A percentile compares a stretch with the other conserved stretches of the same genome.
Evolutionary conservation across 352 stramenopile species (phyloP).

Genomic region (Phytopythium oedochilum): DNA sequence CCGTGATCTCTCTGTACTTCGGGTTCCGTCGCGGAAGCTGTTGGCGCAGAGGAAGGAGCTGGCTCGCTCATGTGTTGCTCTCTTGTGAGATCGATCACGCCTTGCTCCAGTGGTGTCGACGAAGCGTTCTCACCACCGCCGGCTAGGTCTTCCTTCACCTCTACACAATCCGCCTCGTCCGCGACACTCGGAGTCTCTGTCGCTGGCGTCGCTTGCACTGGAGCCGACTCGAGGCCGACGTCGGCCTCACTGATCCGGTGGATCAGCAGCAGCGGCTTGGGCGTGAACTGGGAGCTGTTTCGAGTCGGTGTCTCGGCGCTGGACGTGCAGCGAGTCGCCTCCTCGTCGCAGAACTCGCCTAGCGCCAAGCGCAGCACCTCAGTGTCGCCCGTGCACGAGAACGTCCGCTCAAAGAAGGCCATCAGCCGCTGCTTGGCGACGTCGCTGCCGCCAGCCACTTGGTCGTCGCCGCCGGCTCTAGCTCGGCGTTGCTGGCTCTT

Average conservation of each 20-base stretch:
- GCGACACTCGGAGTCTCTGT: not conserved
- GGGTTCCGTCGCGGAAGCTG: too few relatives aligned
- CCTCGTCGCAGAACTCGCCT: not conserved
- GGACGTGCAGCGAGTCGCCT: not conserved
- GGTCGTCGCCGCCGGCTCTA: too few relatives aligned
- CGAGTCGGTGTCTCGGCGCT: not conserved
- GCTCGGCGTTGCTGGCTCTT: not conserved
- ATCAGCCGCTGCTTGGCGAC: not conserved
- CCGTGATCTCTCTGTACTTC: too few relatives aligned
- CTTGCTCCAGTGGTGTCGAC: too few relatives aligned
- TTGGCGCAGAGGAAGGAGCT: too few relatives aligned
- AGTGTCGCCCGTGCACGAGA: not conserved
- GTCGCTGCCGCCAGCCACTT: too few relatives aligned
- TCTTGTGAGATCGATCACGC: too few relatives aligned
- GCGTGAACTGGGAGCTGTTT: not conserved
- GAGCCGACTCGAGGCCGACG: not conserved
- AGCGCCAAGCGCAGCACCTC: not conserved
- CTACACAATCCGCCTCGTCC: too few relatives aligned
- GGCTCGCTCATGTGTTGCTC: too few relatives aligned
- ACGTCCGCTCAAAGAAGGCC: not conserved
- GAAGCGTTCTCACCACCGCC: too few relatives aligned
- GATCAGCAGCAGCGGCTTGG: not conserved
- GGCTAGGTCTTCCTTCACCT: too few relatives aligned
- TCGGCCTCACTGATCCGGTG: not conserved
- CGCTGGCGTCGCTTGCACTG: not conserved